Conservation (phyloP, 2,329 filamentous ascomycete species). For the Cladosporium oxysporum region DNA sequence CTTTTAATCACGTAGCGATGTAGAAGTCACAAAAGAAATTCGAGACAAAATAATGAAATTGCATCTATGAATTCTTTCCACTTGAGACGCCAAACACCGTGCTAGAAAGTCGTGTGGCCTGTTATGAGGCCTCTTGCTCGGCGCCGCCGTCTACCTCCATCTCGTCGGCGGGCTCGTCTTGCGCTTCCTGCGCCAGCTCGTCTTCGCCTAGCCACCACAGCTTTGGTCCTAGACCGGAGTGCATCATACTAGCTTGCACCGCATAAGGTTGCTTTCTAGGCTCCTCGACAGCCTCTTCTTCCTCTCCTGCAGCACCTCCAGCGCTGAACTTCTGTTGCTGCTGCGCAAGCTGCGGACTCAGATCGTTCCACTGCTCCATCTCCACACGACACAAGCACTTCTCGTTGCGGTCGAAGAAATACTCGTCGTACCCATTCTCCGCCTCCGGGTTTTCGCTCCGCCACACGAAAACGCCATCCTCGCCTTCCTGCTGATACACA, state of each 20-base stretch:
- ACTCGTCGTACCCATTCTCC: constrained; percentile 54
- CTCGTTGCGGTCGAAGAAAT: constrained; percentile 90
- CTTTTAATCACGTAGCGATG: constrained; percentile 14
- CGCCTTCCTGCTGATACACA: constrained; percentile 53
- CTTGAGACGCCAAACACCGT: constrained; percentile 10
- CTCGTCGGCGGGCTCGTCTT: constrained; percentile 35
- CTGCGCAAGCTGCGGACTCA: constrained; percentile 78
- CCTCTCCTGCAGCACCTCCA: constrained; percentile 37
- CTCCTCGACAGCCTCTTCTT: constrained; percentile 55
- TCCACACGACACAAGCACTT: constrained; percentile 83
- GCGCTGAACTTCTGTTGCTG: constrained; percentile 42
- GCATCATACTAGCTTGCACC: constrained; percentile 56
- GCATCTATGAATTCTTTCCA: constrained; percentile 2
- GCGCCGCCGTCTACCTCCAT: constrained; percentile 21
- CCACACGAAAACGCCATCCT: constrained; percentile 64
- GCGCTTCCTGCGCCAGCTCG: constrained; percentile 17
- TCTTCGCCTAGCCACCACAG: constrained; percentile 48
- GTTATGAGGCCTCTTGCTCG: constrained; percentile 13
- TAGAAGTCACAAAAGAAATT: constrained; percentile 19
- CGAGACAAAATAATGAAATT: constrained; percentile 12
- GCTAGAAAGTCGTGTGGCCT: constrained; percentile 13
- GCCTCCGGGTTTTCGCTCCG: constrained; percentile 61
- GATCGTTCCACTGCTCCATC: constrained; percentile 87
- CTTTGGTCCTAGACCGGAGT: constrained; percentile 49
- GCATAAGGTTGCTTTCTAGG: constrained; percentile 70